A percentile compares a stretch with the other conserved stretches of the same genome.
These are phyloP conservation scores for Fusarium hostae DNA, from an alignment of 2,329 filamentous ascomycete species.

Conservation along the genomic window DNA sequence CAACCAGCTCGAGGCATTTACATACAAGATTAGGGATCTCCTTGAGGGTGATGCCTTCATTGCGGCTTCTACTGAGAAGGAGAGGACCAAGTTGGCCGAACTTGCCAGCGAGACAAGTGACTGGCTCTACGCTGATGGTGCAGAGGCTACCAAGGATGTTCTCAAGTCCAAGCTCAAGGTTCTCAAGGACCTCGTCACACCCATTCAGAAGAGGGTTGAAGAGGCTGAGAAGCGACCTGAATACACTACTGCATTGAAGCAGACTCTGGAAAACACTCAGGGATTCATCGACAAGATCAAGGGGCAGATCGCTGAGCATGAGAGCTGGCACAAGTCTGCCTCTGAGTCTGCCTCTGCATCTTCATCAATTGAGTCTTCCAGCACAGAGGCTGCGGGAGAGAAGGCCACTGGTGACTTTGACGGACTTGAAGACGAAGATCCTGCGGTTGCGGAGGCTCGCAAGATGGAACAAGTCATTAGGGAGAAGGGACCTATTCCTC, in stretches of 20 bases:
- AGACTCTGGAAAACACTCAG: slow-evolving; percentile 76
- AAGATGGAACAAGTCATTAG: slow-evolving; percentile 58
- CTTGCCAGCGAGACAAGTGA: slow-evolving; percentile 78
- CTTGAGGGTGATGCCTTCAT: slow-evolving; percentile 81
- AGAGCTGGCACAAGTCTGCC: slow-evolving; percentile 67
- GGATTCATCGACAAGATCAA: slow-evolving; percentile 77
- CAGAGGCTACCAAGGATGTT: slow-evolving; percentile 77
- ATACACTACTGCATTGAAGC: slow-evolving; percentile 73
- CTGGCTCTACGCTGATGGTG: slow-evolving; percentile 90
- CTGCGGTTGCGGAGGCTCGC: slow-evolving; percentile 52
- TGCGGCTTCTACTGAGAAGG: slow-evolving; percentile 73
- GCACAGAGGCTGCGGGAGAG: slow-evolving; percentile 57
- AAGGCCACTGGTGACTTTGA: slow-evolving; percentile 69
- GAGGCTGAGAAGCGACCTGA: slow-evolving; percentile 79
- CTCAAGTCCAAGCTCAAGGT: slow-evolving; percentile 81
- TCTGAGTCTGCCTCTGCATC: slow-evolving; percentile 62
- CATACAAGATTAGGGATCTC: slow-evolving; percentile 87
- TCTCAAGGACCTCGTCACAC: slow-evolving; percentile 80
- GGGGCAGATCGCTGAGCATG: slow-evolving; percentile 75
- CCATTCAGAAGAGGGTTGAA: slow-evolving; percentile 78
- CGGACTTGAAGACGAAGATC: slow-evolving; percentile 79
- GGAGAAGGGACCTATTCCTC: slow-evolving; percentile 66
- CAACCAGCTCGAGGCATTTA: slow-evolving; percentile 93
- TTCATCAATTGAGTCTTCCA: slow-evolving; percentile 54
- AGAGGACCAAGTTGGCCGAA: slow-evolving; percentile 74